Base-by-base conservation (phyloP, 371 early-diverging fungal species). In the Mortierella polycephala region DNA sequence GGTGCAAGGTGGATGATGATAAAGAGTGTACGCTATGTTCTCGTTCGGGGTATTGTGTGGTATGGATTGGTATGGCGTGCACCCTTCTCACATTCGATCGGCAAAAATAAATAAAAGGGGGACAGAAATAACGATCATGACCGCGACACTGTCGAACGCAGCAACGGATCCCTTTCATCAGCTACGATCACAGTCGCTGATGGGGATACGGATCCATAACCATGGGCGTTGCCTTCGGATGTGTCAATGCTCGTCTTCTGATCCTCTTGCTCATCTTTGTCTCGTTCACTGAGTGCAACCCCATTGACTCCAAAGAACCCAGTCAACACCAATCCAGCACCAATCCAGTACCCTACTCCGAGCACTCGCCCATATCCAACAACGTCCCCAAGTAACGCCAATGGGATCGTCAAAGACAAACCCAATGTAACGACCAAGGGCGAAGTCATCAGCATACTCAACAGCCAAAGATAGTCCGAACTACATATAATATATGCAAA, bases 401-500 rank as follows among this genome's bases (percentile, higher is more conserved):
- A 75, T 0, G 95, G 95, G 45, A 94, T 94, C 64, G 94, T 92
- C 55, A 95, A 70, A 20, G 93, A 89, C 18, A 94, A 75, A 4
- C 93, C 94, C 44, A 94, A 80, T 6, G 95, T 93, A 1, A 92
- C 93, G 3, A 91, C 90, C 72, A 94, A 71, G 12, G 95, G 95
- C 30, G 94, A 90, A 0, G 95, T 94, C 90, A 94, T 87, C 4
- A 94, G 83, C 89, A 93, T 89, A 5, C 95, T 84, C 53, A 90
- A 66, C 39, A 94, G 71, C 95, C 95, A 95, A 7, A 94, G 68
- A 60, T 91, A 93, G 65, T 94, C 95, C 0, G 93, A 94, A 0
- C 77, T 76, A 71, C 37, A n/a, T 7, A 13, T 39, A 75, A 62
- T 52, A n/a, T 13, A 50, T 58, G 30, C 47, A 61, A 62, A 55